A percentile compares a stretch with the other conserved stretches of the same genome.
These are phyloP conservation scores for Cyamopsis tetragonoloba DNA, from an alignment of 306 rosid genomes.

Conservation along the genomic window DNA sequence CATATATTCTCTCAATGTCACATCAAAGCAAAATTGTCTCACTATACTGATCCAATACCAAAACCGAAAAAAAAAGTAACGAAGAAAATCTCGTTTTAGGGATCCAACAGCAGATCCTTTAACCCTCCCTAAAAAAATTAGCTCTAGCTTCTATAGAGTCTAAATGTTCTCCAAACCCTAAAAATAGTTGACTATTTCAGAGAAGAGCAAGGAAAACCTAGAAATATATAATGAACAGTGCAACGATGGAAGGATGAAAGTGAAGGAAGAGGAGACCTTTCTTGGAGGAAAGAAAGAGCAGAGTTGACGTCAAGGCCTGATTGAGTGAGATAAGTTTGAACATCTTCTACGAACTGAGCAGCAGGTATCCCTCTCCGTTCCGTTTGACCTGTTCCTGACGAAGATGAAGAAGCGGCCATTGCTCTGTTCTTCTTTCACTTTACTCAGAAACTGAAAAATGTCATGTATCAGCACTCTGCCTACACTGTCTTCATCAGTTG, in stretches of 20 bases:
- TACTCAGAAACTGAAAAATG: not conserved
- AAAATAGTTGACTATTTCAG: not conserved
- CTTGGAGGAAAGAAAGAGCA: constrained; percentile 64
- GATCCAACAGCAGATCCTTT: not conserved
- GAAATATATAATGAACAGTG: not conserved
- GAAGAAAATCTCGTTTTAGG: not conserved
- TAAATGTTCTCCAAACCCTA: not conserved
- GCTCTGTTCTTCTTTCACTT: not conserved
- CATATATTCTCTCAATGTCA: not conserved
- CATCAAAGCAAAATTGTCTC: not conserved
- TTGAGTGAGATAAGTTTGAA: constrained; percentile 60
- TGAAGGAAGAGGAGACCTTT: constrained; percentile 35
- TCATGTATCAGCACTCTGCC: not conserved
- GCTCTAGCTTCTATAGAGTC: not conserved
- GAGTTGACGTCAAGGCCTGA: constrained; percentile 59
- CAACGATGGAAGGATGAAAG: not conserved
- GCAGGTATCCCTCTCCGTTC: constrained; percentile 73
- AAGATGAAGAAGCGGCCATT: constrained; percentile 45
- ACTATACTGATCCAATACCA: not conserved
- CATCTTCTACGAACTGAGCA: constrained; percentile 68
- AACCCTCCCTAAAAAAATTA: not conserved
- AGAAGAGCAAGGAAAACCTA: too few species aligned
- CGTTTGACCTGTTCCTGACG: constrained; percentile 32
- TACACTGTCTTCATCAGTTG: not conserved
- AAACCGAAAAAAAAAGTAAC: not conserved